Base-by-base conservation (phyloP, 208 protist species). In the Acanthamoeba triangularis region DNA sequence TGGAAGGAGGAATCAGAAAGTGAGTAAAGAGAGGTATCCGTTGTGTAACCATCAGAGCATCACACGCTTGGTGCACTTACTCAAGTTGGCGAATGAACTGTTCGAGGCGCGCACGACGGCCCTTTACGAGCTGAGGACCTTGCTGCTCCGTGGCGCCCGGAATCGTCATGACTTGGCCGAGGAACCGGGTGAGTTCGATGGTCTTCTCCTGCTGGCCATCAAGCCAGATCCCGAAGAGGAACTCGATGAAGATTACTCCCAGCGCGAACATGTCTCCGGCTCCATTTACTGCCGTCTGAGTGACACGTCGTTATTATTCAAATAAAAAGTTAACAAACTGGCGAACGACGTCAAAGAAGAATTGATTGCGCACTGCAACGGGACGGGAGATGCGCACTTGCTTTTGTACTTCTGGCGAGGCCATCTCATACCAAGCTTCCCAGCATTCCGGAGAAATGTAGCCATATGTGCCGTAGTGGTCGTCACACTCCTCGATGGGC, bases 391-490 rank as follows among this genome's bases (percentile, higher is more conserved):
- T 54, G 49, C 49, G 13, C 13, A 65, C 59, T 16, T 65, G 59
- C 59, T 6, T 25, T 28, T 25, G 59, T 16, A 65, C 18, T 8
- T 16, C 69, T n/a, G 5, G 5, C 11, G n/a, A 44, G 16, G 4
- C n/a, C 18, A 3, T 3, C 8, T 11, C n/a, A 7, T 44, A 23
- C 69, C 11, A 41, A 20, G 69, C 69, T 20, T 78, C 37, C 37
- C 37, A 44, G 69, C 37, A 47, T 78, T 78, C 69, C 5, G 69
- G 69, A 11, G 69, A 41, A 20, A 78, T 78, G 69, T 78, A 78
- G 69, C 69, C 69, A 23, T 78, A 44, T 23, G 69, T 78, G 37
- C 69, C 69, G 37, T 78, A 78, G 69, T 41, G 6, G 18, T n/a
- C 6, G 69, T 78, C 69, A 18, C 69, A 78, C 30, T 78, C 37